Conservation (phyloP, 345 rosid species). For the Gossypium raimondii region DNA sequence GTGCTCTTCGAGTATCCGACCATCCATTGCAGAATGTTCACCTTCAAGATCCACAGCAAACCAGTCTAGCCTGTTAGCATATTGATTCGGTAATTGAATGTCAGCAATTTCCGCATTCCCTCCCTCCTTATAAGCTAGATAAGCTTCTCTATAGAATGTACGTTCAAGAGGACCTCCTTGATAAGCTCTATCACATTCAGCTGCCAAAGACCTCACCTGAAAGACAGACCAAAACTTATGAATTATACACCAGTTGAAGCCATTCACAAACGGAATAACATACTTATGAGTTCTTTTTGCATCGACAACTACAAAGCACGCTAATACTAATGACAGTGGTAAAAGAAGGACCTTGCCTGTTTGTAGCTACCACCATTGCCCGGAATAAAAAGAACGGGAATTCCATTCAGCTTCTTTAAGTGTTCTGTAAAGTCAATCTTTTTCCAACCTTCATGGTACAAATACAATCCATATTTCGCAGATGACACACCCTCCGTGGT, state of each 20-base stretch:
- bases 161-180: slow-evolving; percentile 83
- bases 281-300: background rate
- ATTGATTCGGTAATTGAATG: slow-evolving; percentile 57
- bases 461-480: slow-evolving; percentile 65
- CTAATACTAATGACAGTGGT: background rate
- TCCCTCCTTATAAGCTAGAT: slow-evolving; percentile 44
- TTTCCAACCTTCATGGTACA: slow-evolving; percentile 98
- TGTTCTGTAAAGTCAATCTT: slow-evolving; percentile 80
- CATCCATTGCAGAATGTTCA: slow-evolving; percentile 99
- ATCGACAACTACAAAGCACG: background rate
- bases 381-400: slow-evolving; percentile 92
- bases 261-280: background rate
- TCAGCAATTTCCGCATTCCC: slow-evolving; percentile 36
- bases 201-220: slow-evolving; percentile 91
- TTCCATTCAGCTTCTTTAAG: slow-evolving; percentile 77
- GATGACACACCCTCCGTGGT: slow-evolving; percentile 34
- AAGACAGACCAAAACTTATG: slow-evolving; percentile 14
- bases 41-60: slow-evolving; percentile 99
- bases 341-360: slow-evolving; percentile 52
- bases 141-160: slow-evolving; percentile 69
- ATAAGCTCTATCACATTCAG: slow-evolving; percentile 89
- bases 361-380: slow-evolving; percentile 98
- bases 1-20: slow-evolving; percentile 92
- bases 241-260: background rate
- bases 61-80: slow-evolving; percentile 73